Base-by-base conservation (phyloP, 2,329 filamentous ascomycete species). In the Colletotrichum orchidophilum region DNA sequence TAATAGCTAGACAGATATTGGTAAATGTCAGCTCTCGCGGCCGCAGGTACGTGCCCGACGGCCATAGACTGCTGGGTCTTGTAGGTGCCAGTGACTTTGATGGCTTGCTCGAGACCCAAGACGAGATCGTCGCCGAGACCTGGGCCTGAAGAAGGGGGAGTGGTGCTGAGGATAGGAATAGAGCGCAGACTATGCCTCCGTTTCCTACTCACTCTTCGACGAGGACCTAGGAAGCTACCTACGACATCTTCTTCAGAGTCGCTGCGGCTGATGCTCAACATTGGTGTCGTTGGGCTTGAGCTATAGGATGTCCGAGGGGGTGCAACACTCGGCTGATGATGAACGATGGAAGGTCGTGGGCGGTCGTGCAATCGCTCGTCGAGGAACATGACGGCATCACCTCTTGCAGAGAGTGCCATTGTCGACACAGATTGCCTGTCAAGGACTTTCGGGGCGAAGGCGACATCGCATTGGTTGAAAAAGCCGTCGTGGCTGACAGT, bases 181-280 rank as follows among this genome's bases (percentile, higher is more conserved):
- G 73, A 74, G 12, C 73, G 72, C 13, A 80, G 80, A 73, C 83
- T 86, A 2, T 80, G 75, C 55, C 84, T 81, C 24, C 87, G 83
- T 74, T 81, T 83, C 70, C 84, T 80, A 52, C 80, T 76, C 18
- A 73, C 76, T 46, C 79, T 82, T 59, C 80, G 82, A 67, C 80
- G 83, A 8, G 87, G 81, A 0, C 87, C 87, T 2, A 92, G 79
- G 75, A 92, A 92, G 71, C 84, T 90, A 3, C 87, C 87, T 6
- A 91, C 82, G 0, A 88, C 87, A 62, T 92, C 90, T 73, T 92
- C 90, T 75, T 92, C 90, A 0, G 90, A 92, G 74, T 92, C 90
- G 74, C 89, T 92, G 55, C 86, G 85, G 75, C 88, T 91, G 63
- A 87, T 83, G 74, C 86, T 88, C 26, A 90, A 80, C 75, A 86